Base-by-base conservation (phyloP, 75 land plant species). In the Cryptomeria japonica region DNA sequence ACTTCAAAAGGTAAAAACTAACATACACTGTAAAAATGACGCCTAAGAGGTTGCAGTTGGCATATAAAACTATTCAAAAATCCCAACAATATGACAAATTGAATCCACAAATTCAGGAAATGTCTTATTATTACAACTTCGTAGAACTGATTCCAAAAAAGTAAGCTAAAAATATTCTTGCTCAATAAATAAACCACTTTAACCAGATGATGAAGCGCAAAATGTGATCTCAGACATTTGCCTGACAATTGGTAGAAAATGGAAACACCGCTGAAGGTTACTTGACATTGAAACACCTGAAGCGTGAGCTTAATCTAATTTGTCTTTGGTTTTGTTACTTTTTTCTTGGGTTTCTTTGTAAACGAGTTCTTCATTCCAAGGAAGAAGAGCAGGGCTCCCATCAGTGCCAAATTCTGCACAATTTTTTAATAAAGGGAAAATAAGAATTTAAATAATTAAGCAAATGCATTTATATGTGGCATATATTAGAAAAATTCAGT, bases 281-380 rank as follows among this genome's bases (percentile, higher is more conserved):
- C 49, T 82, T 82, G 84, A 46, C 84, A 79, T 28, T 28, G 49
- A 82, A 44, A 46, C 47, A 82, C 16, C 51, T 28, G 46, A 13
- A n/a, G 44, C 84, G 5, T 22, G 13, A 82, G 28, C 7, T 85
- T 34, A 36, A 86, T 16, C 87, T 89, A 92, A 36, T 68, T 85
- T 51, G 90, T 89, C 88, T 97, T 97, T 22, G 93, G 15, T 56
- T 96, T 97, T n/a, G 91, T 53, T 53, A 64, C 76, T 88, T 93
- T 95, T 91, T 93, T 97, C 92, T 89, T 93, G 86, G 87, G 90
- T 86, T 92, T 91, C 91, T 89, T 92, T 3, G 92, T 86, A 82
- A 92, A 92, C 11, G 96, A 92, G 88, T 92, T 97, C 90, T 93
- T 96, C 98, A 96, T 96, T 39, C 96, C 99, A 16, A 97, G 38